Evolutionary conservation across 1,284 basidiomycete species (phyloP).

Genomic region (Vanrija sp.): DNA sequence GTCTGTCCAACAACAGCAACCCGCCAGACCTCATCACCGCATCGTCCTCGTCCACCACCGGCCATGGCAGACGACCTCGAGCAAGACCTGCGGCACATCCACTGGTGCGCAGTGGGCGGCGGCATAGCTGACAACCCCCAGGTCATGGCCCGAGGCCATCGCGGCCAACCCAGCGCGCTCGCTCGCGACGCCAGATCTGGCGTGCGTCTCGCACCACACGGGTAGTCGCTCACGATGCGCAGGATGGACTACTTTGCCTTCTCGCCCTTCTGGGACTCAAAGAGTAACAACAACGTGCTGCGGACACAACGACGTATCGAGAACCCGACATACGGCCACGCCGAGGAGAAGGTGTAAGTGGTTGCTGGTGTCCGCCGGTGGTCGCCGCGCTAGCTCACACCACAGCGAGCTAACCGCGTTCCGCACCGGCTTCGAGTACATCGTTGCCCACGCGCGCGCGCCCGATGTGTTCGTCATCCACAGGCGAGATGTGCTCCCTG

Average conservation of each 20-base stretch:
- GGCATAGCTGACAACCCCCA: conserved; percentile 1
- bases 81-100: conserved; percentile 43
- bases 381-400: not conserved
- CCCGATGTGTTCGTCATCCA: conserved; percentile 44
- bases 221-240: not conserved
- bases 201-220: conserved; percentile 18
- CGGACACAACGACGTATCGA: conserved; percentile 37
- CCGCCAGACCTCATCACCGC: not conserved
- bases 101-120: conserved; percentile 28
- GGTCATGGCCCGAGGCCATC: conserved; percentile 45
- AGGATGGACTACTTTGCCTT: conserved; percentile 47
- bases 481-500: conserved; percentile 26
- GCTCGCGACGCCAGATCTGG: conserved; percentile 36
- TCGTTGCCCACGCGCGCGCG: conserved; percentile 38
- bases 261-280: conserved; percentile 43
- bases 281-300: conserved; percentile 42
- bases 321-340: conserved; percentile 38
- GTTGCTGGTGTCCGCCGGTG: too few relatives aligned
- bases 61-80: conserved; percentile 33
- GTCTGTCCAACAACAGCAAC: not conserved
- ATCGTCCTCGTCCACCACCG: not conserved
- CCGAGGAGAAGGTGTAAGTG: conserved; percentile 40
- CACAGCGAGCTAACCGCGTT: conserved; percentile 34
- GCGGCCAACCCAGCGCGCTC: conserved; percentile 38
- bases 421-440: conserved; percentile 42